Percentiles rank a stretch among this genome's conserved stretches.
phyloP scores from a whole-genome alignment of 257 asterid genomes.

The Fraxinus excelsior region DNA sequence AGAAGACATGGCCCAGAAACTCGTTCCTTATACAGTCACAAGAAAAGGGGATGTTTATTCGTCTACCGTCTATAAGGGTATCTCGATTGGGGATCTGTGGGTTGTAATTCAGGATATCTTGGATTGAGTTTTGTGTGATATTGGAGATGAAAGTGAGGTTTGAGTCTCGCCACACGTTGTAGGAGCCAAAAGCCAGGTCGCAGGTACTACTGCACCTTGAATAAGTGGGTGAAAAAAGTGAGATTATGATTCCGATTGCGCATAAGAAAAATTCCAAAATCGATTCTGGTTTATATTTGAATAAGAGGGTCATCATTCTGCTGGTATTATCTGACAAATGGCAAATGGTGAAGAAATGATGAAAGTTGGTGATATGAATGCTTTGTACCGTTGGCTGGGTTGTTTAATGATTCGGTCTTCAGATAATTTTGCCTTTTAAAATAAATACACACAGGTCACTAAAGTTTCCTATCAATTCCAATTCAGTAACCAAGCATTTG shows the following conservation, averaged over 20 bases:
- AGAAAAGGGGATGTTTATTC: conserved; percentile 61
- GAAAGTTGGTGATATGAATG: background rate
- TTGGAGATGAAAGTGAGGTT: conserved; percentile 37
- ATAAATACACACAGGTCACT: too few species aligned
- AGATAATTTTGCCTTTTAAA: too few species aligned
- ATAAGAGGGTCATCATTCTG: background rate
- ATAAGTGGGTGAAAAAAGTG: conserved; percentile 28
- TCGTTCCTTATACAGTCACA: conserved; percentile 64
- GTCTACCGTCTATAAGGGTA: conserved; percentile 34
- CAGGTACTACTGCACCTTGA: conserved; percentile 65
- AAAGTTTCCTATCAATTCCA: background rate
- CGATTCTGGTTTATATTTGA: background rate
- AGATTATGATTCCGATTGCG: background rate
- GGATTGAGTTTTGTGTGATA: conserved; percentile 24
- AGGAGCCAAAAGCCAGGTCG: conserved; percentile 68
- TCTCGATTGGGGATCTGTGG: conserved; percentile 50
- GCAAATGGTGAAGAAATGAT: background rate
- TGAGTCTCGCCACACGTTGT: conserved; percentile 37
- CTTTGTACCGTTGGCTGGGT: background rate
- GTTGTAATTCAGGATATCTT: conserved; percentile 40
- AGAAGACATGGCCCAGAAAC: conserved; percentile 57
- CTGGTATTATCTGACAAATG: background rate
- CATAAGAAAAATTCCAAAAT: background rate
- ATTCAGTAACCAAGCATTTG: background rate
- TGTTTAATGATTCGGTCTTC: background rate